Conservation (phyloP, 441 rosid genomes). For the Raphanus hybrid region DNA sequence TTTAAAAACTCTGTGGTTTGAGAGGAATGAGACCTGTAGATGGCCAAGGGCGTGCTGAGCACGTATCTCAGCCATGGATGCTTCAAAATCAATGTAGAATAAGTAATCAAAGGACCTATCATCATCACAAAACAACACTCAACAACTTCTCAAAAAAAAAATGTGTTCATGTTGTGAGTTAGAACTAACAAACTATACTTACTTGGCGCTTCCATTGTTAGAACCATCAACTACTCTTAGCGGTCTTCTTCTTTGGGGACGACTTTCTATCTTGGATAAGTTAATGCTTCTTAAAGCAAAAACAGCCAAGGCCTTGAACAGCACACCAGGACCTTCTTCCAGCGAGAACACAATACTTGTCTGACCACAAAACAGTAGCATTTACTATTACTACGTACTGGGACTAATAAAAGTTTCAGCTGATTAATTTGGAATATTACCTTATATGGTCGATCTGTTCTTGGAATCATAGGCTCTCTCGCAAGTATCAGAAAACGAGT, state of each 20-base stretch:
- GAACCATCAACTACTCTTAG: conserved; percentile 78
- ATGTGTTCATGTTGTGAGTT: conserved; percentile 6
- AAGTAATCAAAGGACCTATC: conserved; percentile 90
- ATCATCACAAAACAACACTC: conserved; percentile 17
- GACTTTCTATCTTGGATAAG: conserved; percentile 91
- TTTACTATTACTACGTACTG: neutral
- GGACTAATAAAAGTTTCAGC: conserved; percentile 1
- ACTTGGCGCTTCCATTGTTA: conserved; percentile 84
- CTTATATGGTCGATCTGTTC: conserved; percentile 72
- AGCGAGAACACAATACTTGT: conserved; percentile 93
- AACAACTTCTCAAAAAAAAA: conserved; percentile 4
- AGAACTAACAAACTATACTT: conserved; percentile 39
- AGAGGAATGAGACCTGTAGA: conserved; percentile 63
- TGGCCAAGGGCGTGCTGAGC: conserved; percentile 82
- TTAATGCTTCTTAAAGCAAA: conserved; percentile 82
- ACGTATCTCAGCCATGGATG: conserved; percentile 92
- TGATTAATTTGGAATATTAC: conserved; percentile 39
- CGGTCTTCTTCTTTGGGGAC: conserved; percentile 76
- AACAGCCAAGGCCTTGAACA: conserved; percentile 91
- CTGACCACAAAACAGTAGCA: conserved; percentile 46
- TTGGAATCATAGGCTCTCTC: conserved; percentile 89
- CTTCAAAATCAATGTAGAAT: conserved; percentile 88
- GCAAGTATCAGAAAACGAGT: conserved; percentile 93
- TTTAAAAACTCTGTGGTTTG: neutral
- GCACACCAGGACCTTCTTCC: conserved; percentile 90